Evolutionary conservation across 768 basidiomycete genomes (phyloP), one percentile per base, ranked within the genome.

Genomic region (Serendipita vermifera): DNA sequence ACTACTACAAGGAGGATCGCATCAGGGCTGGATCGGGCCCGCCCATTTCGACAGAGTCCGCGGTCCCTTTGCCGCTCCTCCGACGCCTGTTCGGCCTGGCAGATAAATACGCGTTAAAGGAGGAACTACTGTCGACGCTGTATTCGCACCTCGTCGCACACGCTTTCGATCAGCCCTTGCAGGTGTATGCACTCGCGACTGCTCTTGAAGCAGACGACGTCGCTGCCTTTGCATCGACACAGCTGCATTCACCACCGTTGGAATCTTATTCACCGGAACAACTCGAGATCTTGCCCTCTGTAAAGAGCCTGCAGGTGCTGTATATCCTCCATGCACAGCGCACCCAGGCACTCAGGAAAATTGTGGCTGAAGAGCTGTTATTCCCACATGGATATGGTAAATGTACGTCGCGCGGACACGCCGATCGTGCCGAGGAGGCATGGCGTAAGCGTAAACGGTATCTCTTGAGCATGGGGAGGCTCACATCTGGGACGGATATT

Each of bases 341-440:
- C 53, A 72, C 79, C 32, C 72, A 75, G 63, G 69, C 71, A 24
- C 65, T 86, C 46, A 74, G 75, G 41, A 71, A 73, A 26, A 67
- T 80, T 4, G 64, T 85, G 15, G 63, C 79, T 35, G 71, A 69
- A 20, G 82, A 85, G 62, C 77, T 80, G 32, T 72, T 86, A 40
- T 87, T 86, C 62, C 84, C 84, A 17, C 79, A 82, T 66, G 81
- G 82, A 20, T 86, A 85, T 57, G 82, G 84, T 3, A 67, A 68
- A 58, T 87, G 84, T 64, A 38, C 68, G n/a, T 64, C 66, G 36
- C 83, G 85, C 66, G 67, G 66, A 46, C 70, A 71, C 26, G 64
- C 69, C 9, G 36, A 75, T 79, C 1, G 66, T 60, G 38, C 65
- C 66, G 3, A 63, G 67, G 15, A 86, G 83, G 84, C 75, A 79